phyloP scores from a whole-genome alignment of 352 stramenopile genomes.

The Phytophthora lateralis region DNA sequence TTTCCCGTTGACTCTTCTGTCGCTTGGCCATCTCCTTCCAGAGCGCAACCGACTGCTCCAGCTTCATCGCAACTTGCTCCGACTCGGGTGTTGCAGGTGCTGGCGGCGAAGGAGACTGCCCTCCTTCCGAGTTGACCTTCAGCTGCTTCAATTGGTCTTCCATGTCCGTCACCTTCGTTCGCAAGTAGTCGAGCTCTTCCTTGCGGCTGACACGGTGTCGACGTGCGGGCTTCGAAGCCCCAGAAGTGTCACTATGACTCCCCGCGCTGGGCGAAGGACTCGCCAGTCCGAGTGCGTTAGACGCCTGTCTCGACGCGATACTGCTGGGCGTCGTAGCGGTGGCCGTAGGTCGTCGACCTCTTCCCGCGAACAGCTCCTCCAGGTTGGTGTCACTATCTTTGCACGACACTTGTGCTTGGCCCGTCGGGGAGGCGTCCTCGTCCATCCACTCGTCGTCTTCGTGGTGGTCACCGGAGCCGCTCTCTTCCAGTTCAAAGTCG shows the following conservation, averaged over 20 bases:
- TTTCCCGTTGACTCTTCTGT: conserved; percentile 34
- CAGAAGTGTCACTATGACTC: neutral
- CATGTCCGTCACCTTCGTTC: conserved; percentile 39
- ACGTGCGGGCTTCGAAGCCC: conserved; percentile 1
- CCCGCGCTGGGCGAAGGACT: neutral
- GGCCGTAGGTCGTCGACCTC: conserved; percentile 4
- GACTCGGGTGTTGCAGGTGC: conserved; percentile 1
- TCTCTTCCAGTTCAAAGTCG: conserved; percentile 37
- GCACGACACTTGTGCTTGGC: neutral
- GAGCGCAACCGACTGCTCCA: conserved; percentile 35
- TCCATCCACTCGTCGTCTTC: conserved; percentile 15
- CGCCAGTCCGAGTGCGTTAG: neutral
- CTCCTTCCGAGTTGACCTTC: conserved; percentile 18
- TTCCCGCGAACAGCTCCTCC: conserved; percentile 7
- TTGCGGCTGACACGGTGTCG: conserved; percentile 33
- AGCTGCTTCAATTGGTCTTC: conserved; percentile 32
- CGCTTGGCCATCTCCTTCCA: conserved; percentile 54
- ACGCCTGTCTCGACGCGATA: neutral
- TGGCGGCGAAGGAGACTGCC: neutral
- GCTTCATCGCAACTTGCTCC: conserved; percentile 11
- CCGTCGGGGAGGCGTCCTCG: neutral
- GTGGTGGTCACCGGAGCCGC: conserved; percentile 3
- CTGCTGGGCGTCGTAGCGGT: neutral
- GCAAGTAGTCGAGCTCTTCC: conserved; percentile 45
- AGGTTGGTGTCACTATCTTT: conserved; percentile 2